phyloP scores from a whole-genome alignment of 176 grass and related monocot species.

The Saccharum spontaneum region DNA sequence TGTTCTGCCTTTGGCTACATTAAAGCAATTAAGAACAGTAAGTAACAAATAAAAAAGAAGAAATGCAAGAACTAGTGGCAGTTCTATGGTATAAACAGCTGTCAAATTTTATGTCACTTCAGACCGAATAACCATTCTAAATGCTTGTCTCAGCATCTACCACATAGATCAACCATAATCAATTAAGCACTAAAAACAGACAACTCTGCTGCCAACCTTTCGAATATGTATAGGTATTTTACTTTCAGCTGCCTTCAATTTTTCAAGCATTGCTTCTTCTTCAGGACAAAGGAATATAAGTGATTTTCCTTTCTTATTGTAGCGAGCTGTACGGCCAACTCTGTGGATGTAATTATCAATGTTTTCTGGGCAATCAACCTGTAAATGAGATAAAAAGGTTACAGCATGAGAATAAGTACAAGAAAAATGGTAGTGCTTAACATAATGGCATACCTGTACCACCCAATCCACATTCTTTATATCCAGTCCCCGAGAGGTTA shows the following conservation, averaged over 20 bases:
- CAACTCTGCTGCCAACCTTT: conserved; percentile 44
- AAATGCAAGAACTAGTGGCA: conserved; percentile 14
- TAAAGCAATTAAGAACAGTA: conserved; percentile 22
- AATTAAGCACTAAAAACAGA: background rate
- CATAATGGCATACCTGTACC: conserved; percentile 62
- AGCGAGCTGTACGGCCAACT: conserved; percentile 94
- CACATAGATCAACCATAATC: background rate
- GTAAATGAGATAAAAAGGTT: conserved; percentile 25
- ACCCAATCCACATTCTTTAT: conserved; percentile 94
- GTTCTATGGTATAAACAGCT: background rate
- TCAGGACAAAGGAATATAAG: conserved; percentile 81
- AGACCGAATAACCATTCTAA: background rate
- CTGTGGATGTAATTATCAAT: conserved; percentile 82
- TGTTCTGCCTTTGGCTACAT: conserved; percentile 70
- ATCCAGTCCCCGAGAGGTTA: conserved; percentile 79
- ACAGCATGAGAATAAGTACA: background rate
- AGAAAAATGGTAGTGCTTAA: conserved; percentile 9
- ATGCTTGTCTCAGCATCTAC: background rate
- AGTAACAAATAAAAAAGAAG: conserved; percentile 1
- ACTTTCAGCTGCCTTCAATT: conserved; percentile 66
- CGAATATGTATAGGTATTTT: conserved; percentile 77
- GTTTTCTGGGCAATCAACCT: conserved; percentile 90
- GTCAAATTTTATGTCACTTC: background rate
- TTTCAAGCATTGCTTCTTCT: conserved; percentile 84
- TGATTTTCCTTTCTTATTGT: conserved; percentile 74